A percentile compares a stretch with the other conserved stretches of the same genome.
phyloP scores from a whole-genome alignment of 2,329 filamentous ascomycete genomes.

The Ophiostoma pallidulum region DNA sequence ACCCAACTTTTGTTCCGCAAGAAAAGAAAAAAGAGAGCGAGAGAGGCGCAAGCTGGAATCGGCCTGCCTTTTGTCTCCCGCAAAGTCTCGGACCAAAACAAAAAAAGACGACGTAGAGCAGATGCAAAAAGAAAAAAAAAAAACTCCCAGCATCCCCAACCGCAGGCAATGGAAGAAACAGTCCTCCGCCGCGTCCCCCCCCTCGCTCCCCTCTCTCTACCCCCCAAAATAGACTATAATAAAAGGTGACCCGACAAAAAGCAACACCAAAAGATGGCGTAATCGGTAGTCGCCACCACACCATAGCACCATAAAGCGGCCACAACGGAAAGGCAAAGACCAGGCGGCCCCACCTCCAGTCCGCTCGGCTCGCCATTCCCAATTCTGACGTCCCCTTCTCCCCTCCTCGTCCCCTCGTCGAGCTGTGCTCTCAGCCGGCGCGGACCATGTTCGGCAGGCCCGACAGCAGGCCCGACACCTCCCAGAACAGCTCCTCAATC shows the following conservation, averaged over 20 bases:
- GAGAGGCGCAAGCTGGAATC: too few relatives aligned
- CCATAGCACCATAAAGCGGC: too few relatives aligned
- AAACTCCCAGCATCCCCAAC: too few relatives aligned
- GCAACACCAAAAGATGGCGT: slow-evolving; percentile 6
- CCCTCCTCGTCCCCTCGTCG: not conserved
- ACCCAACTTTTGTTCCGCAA: too few relatives aligned
- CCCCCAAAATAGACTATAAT: slow-evolving; percentile 1
- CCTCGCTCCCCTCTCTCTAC: not conserved
- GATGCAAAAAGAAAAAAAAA: too few relatives aligned
- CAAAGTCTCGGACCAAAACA: too few relatives aligned
- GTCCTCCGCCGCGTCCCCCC: not conserved
- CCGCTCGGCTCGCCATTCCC: slow-evolving; percentile 4
- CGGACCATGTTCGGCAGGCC: slow-evolving; percentile 12
- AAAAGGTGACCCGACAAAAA: not conserved
- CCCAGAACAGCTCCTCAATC: slow-evolving; percentile 67
- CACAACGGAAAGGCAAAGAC: not conserved
- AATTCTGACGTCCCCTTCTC: not conserved
- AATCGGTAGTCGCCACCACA: not conserved
- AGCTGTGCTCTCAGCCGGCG: not conserved
- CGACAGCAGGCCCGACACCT: slow-evolving; percentile 56
- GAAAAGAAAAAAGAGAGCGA: too few relatives aligned
- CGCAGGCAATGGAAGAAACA: not conserved
- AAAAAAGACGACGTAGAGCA: too few relatives aligned
- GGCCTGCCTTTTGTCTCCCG: too few relatives aligned
- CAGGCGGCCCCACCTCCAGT: not conserved